phyloP scores from a whole-genome alignment of 768 basidiomycete genomes.

The Tulasnella sp. region DNA sequence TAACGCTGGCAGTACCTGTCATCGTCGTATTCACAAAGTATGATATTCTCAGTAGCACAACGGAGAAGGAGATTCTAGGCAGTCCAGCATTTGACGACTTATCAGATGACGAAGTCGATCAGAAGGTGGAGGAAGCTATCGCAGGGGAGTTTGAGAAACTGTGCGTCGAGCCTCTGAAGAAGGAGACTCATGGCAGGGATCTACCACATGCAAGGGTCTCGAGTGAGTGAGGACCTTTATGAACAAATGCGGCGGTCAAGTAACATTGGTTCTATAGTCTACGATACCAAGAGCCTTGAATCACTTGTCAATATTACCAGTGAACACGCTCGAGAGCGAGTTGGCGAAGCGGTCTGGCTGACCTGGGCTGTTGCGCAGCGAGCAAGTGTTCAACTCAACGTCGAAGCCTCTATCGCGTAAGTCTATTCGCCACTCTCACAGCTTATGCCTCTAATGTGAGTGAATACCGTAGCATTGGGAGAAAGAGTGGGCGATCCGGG shows the following conservation, averaged over 20 bases:
- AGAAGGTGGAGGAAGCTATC: neutral
- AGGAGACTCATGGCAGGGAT: no score
- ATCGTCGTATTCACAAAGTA: conserved; percentile 31
- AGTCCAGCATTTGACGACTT: no score
- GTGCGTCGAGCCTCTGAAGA: neutral
- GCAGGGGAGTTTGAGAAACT: neutral
- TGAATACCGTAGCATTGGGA: neutral
- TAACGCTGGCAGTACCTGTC: conserved; percentile 29
- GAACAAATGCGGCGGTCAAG: no score
- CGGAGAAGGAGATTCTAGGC: neutral
- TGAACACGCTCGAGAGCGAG: neutral
- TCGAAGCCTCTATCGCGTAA: neutral
- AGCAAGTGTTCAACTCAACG: neutral
- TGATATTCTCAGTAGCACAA: conserved; percentile 18
- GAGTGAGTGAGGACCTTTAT: no score
- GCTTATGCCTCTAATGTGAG: neutral
- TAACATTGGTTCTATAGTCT: no score
- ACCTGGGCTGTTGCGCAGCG: neutral
- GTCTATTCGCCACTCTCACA: neutral
- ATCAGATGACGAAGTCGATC: neutral
- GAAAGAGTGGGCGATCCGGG: neutral
- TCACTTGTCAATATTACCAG: neutral
- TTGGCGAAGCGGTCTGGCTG: neutral
- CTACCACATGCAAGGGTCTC: no score
- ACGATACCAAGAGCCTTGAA: neutral